A percentile compares a stretch with the other conserved stretches of the same genome.
phyloP scores from a whole-genome alignment of 306 rosid species.

The Vicia faba region DNA sequence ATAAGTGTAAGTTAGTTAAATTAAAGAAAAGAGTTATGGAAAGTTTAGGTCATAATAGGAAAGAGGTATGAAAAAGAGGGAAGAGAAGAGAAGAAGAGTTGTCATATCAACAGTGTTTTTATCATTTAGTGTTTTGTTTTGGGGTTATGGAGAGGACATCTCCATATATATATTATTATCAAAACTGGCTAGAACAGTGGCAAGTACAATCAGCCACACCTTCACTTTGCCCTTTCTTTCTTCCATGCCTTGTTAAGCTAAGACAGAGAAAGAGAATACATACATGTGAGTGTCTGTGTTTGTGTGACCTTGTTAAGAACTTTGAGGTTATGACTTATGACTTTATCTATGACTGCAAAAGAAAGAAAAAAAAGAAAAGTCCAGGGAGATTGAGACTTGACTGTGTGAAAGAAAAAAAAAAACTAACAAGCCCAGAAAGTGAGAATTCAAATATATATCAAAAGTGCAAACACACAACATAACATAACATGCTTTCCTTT shows the following conservation, averaged over 20 bases:
- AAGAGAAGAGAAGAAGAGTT: constrained; percentile 41
- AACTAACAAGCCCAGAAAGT: constrained; percentile 40
- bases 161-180: constrained; percentile 9
- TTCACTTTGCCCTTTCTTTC: constrained; percentile 36
- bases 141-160: constrained; percentile 43
- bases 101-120: constrained; percentile 56
- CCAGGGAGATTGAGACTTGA: constrained; percentile 80
- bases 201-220: constrained; percentile 31
- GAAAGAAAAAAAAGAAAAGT: constrained; percentile 46
- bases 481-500: constrained; percentile 25
- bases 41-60: constrained; percentile 28
- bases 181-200: constrained; percentile 22
- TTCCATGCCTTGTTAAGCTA: constrained; percentile 16
- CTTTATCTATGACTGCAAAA: constrained; percentile 77
- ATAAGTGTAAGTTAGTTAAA: constrained; percentile 7
- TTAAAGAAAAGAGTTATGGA: too few species aligned
- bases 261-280: constrained; percentile 5
- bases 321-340: constrained; percentile 58
- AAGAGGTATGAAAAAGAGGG: constrained; percentile 47
- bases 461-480: constrained; percentile 9
- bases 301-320: constrained; percentile 39
- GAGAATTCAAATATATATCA: constrained; percentile 23
- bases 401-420: constrained; percentile 47
- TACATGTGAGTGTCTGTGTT: constrained; percentile 31
- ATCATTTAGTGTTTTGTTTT: constrained; percentile 43